Evolutionary conservation across 78 protist species (phyloP), one percentile per base, ranked within the genome.

Genomic region (Protostelium mycophagum): DNA sequence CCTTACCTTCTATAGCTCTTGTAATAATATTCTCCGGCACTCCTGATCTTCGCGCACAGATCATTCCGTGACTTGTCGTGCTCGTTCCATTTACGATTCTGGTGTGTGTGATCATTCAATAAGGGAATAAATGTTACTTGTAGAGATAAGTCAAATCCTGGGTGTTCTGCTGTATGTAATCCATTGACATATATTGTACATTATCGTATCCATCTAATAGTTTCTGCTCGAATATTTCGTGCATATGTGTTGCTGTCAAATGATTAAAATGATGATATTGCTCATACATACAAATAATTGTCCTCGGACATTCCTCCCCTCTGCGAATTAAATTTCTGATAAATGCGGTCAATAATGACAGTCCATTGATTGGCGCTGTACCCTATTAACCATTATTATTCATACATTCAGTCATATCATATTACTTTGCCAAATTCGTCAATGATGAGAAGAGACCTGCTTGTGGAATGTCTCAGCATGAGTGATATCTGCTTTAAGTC

Each of bases 351-450:
- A 51, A 16, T 51, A 51, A 51, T 51, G 73, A 5, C 16, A 51
- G 5, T 25, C 73, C 73, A 51, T 51, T 51, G 73, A 16, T 25
- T 51, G 73, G 5, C 31, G 31, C 16, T 51, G 73, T 51, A 25
- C 73, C 73, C 73, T 51, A 16, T 34, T 16, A 87, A 5, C n/a
- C n/a, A 1, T 39, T 29, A 36, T 51, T n/a, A 23, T 90, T 90
- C 63, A 63, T 63, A 28, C 37, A 29, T n/a, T n/a, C 37, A n/a
- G n/a, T n/a, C n/a, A n/a, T n/a, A n/a, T 1, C 63, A 0, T 1
- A 90, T 94, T 35, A 94, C 96, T 34, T 95, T 95, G 5, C 96
- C 96, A 35, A 95, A 95, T 88, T 95, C 96, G 29, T 95, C 96
- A 28, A 95, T 0, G 36, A 95, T 1, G 35, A 92, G 88, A 28